These are phyloP conservation scores for Pelargonium citronellum DNA, from an alignment of 441 rosid genomes.

Conservation along the genomic window DNA sequence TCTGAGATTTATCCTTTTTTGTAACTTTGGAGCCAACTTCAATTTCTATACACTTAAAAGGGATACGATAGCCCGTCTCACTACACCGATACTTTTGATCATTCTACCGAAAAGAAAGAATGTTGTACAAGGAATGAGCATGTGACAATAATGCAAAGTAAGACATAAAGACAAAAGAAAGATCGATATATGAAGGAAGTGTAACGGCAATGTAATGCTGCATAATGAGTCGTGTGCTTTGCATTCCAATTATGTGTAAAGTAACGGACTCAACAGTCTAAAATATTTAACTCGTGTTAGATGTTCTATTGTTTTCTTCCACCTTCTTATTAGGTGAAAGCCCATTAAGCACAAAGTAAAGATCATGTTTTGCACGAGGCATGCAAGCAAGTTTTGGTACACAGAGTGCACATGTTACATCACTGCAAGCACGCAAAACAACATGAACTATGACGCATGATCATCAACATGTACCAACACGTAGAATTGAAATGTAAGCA, in stretches of 20 bases:
- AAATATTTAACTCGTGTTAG: background rate
- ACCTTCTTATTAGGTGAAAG: background rate
- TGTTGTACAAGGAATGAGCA: background rate
- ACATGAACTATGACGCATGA: no score
- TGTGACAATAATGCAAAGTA: background rate
- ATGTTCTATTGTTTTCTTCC: background rate
- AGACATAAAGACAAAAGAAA: background rate
- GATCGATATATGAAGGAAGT: no score
- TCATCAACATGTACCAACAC: no score
- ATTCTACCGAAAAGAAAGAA: conserved; percentile 31
- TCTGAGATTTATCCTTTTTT: conserved; percentile 33
- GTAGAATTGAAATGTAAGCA: no score
- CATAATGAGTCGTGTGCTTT: background rate
- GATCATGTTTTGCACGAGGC: background rate
- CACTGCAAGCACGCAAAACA: no score
- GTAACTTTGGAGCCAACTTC: conserved; percentile 23
- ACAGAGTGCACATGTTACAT: no score
- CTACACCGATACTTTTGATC: conserved; percentile 73
- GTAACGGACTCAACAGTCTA: background rate
- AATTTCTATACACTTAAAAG: conserved; percentile 60
- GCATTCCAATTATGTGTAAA: background rate
- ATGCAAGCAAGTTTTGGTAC: no score
- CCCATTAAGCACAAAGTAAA: background rate
- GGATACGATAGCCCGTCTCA: conserved; percentile 86
- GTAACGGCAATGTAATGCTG: background rate